These are phyloP conservation scores for Prinsepia uniflora DNA, from an alignment of 306 rosid species.

Conservation along the genomic window DNA sequence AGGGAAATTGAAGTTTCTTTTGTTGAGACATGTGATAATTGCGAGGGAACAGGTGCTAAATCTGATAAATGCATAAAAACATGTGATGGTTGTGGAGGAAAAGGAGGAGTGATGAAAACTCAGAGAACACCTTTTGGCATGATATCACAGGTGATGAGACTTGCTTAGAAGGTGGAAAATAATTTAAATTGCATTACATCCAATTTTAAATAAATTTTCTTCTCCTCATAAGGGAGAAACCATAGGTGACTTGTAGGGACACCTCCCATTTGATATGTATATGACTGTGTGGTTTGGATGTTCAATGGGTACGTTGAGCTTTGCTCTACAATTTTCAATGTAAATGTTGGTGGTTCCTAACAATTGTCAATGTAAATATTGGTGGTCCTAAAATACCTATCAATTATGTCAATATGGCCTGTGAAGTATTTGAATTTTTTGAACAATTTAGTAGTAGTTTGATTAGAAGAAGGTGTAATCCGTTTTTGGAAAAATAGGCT, in stretches of 20 bases:
- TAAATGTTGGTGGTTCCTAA: too few relatives aligned
- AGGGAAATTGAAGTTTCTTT: slow-evolving; percentile 67
- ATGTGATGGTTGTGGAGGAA: slow-evolving; percentile 80
- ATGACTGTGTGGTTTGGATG: not conserved
- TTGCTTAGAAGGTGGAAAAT: not conserved
- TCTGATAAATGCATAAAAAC: slow-evolving; percentile 53
- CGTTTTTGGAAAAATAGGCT: too few relatives aligned
- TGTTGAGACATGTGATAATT: slow-evolving; percentile 56
- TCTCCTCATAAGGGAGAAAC: not conserved
- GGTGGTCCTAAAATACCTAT: too few relatives aligned
- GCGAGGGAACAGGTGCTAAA: slow-evolving; percentile 89
- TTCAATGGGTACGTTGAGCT: not conserved
- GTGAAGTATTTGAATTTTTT: too few relatives aligned
- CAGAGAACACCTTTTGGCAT: slow-evolving; percentile 87
- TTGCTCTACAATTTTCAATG: too few relatives aligned
- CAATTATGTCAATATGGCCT: too few relatives aligned
- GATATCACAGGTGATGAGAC: slow-evolving; percentile 67
- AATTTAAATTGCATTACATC: not conserved
- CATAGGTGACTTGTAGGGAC: not conserved
- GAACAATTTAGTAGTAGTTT: too few relatives aligned
- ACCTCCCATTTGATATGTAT: not conserved
- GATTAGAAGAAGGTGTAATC: too few relatives aligned
- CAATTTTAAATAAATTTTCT: not conserved
- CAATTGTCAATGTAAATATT: too few relatives aligned
- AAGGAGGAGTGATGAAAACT: slow-evolving; percentile 74